Evolutionary conservation across 148 eudicot genomes (phyloP).

Genomic region (Diospyros lotus): DNA sequence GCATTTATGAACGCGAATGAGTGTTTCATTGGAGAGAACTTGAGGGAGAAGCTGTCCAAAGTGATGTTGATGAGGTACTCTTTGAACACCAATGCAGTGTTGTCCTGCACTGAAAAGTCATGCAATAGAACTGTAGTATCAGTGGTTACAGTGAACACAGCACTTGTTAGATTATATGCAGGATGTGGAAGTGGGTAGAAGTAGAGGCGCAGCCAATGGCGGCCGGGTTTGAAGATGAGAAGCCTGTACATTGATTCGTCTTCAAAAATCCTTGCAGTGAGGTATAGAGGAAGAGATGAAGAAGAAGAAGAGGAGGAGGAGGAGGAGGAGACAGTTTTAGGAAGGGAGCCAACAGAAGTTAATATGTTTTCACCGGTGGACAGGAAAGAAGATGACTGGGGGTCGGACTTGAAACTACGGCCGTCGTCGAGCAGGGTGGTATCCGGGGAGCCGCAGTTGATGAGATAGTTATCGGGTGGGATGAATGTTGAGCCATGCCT

Average conservation of each 20-base stretch:
- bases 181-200: constrained; percentile 52
- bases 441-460: constrained; percentile 41
- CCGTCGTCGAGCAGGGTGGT: constrained; percentile 41
- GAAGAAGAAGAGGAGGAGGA: background rate
- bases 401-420: constrained; percentile 51
- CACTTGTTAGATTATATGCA: constrained; percentile 36
- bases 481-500: constrained; percentile 24
- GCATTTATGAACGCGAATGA: constrained; percentile 58
- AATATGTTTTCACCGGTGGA: constrained; percentile 45
- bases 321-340: constrained; percentile 7
- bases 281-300: constrained; percentile 24
- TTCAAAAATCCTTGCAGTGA: constrained; percentile 46
- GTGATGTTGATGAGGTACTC: constrained; percentile 55
- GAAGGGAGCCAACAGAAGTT: constrained; percentile 25
- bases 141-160: constrained; percentile 44
- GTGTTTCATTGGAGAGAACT: constrained; percentile 43
- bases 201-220: constrained; percentile 51
- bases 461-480: constrained; percentile 41
- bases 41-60: constrained; percentile 31
- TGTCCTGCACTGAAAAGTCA: constrained; percentile 29
- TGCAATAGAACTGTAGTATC: constrained; percentile 48
- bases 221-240: constrained; percentile 42
- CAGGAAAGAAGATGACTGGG: constrained; percentile 35
- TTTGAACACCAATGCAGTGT: constrained; percentile 23
- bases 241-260: constrained; percentile 39